Evolutionary conservation across 805 yeast species (phyloP).

Genomic region (Gaillardinia entomophila): DNA sequence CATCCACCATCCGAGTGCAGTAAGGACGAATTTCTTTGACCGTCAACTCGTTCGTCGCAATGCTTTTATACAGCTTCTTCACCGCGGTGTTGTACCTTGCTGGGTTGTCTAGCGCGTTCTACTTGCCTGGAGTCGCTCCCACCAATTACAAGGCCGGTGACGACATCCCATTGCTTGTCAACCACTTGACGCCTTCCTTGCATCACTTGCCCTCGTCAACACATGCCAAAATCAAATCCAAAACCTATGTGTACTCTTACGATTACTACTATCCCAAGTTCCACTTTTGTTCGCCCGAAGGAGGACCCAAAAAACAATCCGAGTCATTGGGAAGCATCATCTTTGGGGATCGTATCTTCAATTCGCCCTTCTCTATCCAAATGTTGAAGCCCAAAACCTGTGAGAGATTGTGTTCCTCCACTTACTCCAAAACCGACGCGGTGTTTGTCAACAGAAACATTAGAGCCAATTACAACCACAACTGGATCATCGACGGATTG

Average conservation of each 20-base stretch:
- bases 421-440: conserved; percentile 62
- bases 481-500: conserved; percentile 92
- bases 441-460: conserved; percentile 74
- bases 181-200: conserved; percentile 81
- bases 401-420: conserved; percentile 53
- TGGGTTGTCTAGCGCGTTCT: conserved; percentile 50
- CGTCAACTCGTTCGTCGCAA: too few relatives aligned
- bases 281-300: conserved; percentile 75
- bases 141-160: conserved; percentile 77
- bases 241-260: conserved; percentile 63
- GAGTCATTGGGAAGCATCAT: conserved; percentile 90
- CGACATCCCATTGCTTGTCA: conserved; percentile 71
- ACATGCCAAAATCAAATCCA: conserved; percentile 28
- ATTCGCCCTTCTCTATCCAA: conserved; percentile 78
- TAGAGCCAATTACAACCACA: conserved; percentile 76
- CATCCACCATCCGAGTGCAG: too few relatives aligned
- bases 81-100: conserved; percentile 12
- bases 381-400: conserved; percentile 75
- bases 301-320: conserved; percentile 64
- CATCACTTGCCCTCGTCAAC: conserved; percentile 23
- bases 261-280: conserved; percentile 81
- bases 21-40: too few relatives aligned
- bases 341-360: conserved; percentile 92
- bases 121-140: conserved; percentile 95
- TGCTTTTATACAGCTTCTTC: conserved; percentile 9